A percentile compares a stretch with the other conserved stretches of the same genome.
phyloP scores from a whole-genome alignment of 257 asterid species.

The Solanum bukasovii region DNA sequence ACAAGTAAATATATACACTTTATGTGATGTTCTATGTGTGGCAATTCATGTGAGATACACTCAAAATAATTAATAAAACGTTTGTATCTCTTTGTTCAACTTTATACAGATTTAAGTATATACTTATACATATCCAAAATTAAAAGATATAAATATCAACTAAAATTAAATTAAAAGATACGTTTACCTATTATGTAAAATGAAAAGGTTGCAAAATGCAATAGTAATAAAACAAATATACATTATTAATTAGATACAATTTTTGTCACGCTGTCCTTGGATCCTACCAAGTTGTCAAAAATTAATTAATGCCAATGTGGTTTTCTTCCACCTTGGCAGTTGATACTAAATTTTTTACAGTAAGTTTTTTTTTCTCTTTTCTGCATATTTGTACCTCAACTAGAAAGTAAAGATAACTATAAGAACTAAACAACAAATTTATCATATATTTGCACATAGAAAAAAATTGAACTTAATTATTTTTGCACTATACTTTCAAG shows the following conservation, averaged over 20 bases:
- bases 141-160: no score
- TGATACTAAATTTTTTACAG: background rate
- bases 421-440: background rate
- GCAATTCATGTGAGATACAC: background rate
- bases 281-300: background rate
- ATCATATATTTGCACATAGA: background rate
- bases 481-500: background rate
- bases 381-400: background rate
- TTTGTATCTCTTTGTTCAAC: no score
- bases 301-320: background rate
- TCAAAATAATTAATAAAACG: no score
- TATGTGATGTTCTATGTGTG: no score
- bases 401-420: background rate
- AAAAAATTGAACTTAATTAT: background rate
- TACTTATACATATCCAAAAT: accelerated
- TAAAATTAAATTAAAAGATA: no score
- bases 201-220: background rate
- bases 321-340: background rate
- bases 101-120: no score
- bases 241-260: background rate
- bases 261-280: background rate
- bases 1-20: no score
- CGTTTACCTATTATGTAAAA: no score
- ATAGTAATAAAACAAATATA: background rate
- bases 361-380: background rate